phyloP scores from a whole-genome alignment of 1,139 yeast species.

The Pneumocystis carinii region DNA sequence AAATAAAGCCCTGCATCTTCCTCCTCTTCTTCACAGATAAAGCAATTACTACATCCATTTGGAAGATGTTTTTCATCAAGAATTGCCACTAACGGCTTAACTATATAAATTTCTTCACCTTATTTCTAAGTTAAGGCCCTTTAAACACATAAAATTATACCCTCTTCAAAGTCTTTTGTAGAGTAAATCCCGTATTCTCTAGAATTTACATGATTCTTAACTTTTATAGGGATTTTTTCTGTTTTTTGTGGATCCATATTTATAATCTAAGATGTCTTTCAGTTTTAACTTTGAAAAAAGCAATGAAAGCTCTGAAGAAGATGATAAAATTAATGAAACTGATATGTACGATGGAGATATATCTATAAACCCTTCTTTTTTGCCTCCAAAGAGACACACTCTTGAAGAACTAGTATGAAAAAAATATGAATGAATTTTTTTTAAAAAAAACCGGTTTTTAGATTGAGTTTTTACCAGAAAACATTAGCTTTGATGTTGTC shows the following conservation, averaged over 20 bases:
- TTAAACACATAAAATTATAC: background rate
- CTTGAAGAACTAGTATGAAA: background rate
- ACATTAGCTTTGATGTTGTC: background rate
- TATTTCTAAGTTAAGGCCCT: background rate
- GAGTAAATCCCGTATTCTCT: background rate
- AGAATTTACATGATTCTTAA: background rate
- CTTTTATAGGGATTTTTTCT: background rate
- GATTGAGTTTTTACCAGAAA: background rate
- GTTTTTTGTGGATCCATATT: background rate
- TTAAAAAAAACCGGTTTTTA: background rate
- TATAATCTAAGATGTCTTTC: background rate
- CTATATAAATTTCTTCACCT: background rate
- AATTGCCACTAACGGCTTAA: background rate
- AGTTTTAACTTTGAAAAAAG: background rate
- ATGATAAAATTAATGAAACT: background rate
- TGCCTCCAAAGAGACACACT: background rate
- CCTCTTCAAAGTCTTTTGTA: background rate
- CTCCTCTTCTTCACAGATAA: background rate
- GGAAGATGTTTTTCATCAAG: background rate
- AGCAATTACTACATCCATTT: background rate
- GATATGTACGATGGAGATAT: background rate
- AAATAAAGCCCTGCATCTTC: background rate
- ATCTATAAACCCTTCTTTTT: background rate
- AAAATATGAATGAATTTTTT: background rate
- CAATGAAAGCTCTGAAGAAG: no score